phyloP scores from a whole-genome alignment of 148 eudicot species.

The Dysphania ambrosioides region DNA sequence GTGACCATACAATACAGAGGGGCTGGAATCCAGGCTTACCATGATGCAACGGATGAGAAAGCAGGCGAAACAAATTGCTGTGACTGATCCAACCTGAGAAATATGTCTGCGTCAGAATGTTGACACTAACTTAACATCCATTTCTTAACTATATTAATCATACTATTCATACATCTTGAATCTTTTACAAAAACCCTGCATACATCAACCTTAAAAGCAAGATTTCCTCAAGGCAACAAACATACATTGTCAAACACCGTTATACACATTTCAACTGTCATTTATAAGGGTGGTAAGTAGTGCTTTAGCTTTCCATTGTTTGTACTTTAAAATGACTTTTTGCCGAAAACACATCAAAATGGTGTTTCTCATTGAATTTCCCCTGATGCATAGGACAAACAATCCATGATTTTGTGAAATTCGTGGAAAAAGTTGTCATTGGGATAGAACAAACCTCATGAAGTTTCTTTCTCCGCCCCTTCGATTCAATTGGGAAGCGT shows the following conservation, averaged over 20 bases:
- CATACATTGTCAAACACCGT: slow-evolving; percentile 1
- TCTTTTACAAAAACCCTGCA: background rate
- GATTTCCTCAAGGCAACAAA: background rate
- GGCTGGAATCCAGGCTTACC: slow-evolving; percentile 41
- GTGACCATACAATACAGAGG: background rate
- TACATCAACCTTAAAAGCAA: background rate
- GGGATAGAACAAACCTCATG: slow-evolving; percentile 59
- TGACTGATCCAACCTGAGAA: slow-evolving; percentile 86
- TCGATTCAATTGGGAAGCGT: slow-evolving; percentile 69
- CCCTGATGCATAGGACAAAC: background rate
- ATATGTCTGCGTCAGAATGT: slow-evolving; percentile 14
- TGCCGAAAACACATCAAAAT: background rate
- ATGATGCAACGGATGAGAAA: slow-evolving; percentile 82
- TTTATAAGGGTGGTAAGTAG: background rate
- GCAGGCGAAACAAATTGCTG: slow-evolving; percentile 81
- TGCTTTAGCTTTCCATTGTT: background rate
- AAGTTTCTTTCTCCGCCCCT: slow-evolving; percentile 61
- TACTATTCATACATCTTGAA: background rate
- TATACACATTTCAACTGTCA: background rate
- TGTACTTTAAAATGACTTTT: too few relatives aligned
- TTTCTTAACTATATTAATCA: too few relatives aligned
- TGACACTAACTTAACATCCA: slow-evolving; percentile 7
- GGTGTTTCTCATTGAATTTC: background rate
- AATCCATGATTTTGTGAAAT: background rate
- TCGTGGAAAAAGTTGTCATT: too few relatives aligned